These are phyloP conservation scores for Populus euphratica DNA, from an alignment of 345 rosid genomes.

Conservation along the genomic window DNA sequence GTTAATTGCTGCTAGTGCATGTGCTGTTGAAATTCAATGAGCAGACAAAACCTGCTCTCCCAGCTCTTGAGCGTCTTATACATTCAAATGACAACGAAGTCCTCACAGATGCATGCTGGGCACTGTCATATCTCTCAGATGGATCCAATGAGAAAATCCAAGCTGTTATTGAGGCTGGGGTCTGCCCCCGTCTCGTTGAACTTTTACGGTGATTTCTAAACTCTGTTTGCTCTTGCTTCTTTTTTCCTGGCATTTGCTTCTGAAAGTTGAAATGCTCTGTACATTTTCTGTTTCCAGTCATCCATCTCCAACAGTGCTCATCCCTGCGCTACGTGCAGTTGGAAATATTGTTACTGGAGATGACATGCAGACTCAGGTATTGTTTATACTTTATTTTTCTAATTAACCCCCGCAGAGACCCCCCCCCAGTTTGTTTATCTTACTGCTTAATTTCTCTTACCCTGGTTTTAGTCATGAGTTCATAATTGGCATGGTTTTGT, in stretches of 20 bases:
- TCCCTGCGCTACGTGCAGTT: conserved; percentile 29
- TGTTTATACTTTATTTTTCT: too few relatives aligned
- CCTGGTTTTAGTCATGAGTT: neutral
- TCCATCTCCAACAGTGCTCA: conserved; percentile 27
- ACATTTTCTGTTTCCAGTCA: conserved; percentile 12
- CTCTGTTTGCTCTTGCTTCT: neutral
- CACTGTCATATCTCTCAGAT: conserved; percentile 31
- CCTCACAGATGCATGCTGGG: conserved; percentile 34
- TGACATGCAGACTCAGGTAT: conserved; percentile 33
- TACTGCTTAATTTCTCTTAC: neutral
- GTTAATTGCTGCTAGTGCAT: neutral
- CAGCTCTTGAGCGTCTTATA: conserved; percentile 21
- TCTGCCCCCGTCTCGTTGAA: conserved; percentile 22
- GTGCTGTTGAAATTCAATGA: neutral
- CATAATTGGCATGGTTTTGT: neutral
- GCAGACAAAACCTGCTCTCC: conserved; percentile 31
- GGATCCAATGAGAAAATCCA: conserved; percentile 33
- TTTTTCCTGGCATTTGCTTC: neutral
- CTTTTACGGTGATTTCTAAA: conserved; percentile 15
- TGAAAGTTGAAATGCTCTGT: neutral
- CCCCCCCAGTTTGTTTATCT: neutral
- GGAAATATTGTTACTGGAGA: conserved; percentile 35
- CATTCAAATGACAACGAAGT: conserved; percentile 28
- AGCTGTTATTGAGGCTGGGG: conserved; percentile 33
- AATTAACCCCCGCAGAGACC: too few relatives aligned